Evolutionary conservation across 2,329 filamentous ascomycete species (phyloP), one percentile per base, ranked within the genome.

Genomic region (Davidsoniella eucalypti): DNA sequence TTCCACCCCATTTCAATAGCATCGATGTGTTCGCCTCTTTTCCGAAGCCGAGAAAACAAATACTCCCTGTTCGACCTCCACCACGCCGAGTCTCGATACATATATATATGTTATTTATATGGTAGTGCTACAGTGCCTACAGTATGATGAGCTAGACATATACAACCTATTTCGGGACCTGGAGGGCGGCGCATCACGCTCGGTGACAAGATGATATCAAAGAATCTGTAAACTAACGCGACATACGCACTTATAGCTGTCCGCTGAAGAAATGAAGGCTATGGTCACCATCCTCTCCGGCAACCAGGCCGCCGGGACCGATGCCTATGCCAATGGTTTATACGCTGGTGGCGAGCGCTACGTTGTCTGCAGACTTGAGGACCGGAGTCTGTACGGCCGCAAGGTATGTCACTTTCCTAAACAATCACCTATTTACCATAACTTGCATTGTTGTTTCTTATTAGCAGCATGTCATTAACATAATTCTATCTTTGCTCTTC

Each of bases 361-460:
- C 65, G 75, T 95, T 63, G 72, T 82, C 61, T 73, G 85, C 63
- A 80, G 76, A 62, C 77, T 81, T 48, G 84, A 88, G 55, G 87
- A 84, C 29, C 74, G 82, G 63, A 82, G 78, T 68, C 67, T 94
- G 59, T 94, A 94, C 67, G 85, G 79, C 57, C 87, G 88, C 76
- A 80, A 87, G 77, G 87, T 93, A 71, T 55, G 70, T 36, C n/a
- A 17, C 29, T 45, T 21, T 44, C 8, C 29, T 12, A 9, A 9
- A 41, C 29, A 2, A 38, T 44, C 8, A 10, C n/a, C 38, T 42
- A 45, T 42, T 12, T n/a, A 12, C 16, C 16, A 41, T 17, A 29
- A 50, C 12, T 52, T 43, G 6, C 9, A 37, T 41, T 49, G 14
- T 40, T 4, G 21, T 9, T 48, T 26, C 44, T 52, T n/a, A 52